Evolutionary conservation across 225 moss, liverwort and hornwort genomes (phyloP), one percentile per base, ranked within the genome.

Genomic region (Bryum argenteum): DNA sequence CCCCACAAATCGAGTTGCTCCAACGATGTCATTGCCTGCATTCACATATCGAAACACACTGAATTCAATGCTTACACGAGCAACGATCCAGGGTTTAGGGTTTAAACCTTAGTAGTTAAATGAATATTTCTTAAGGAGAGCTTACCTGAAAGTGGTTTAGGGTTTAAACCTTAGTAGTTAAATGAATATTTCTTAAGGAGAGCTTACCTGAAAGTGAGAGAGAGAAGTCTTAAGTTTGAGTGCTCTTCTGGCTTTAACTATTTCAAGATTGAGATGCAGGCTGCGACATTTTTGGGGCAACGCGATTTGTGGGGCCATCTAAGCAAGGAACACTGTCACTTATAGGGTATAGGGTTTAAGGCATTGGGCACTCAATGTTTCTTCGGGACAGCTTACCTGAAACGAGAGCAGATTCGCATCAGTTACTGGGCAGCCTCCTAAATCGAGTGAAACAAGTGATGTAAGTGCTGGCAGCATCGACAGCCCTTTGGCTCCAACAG

Each of bases 1-100:
- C 79, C 87, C 87, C 87, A 87, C 71, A 87, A 81, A 77, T 81
- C 84, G 26, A 87, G 79, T 6, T 77, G 70, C 81, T 81, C 81
- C 79, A 87, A 65, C n/a, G 55, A 65, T 71, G 68, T 22, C 8
- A 84, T 71, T 40, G 67, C 77, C 84, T 87, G 81, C 71, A 77
- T 65, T 41, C 73, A 67, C 61, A 74, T 12, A 26, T 24, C 58
- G 23, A 64, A 51, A 67, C 20, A 38, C n/a, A 51, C 20, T 72
- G 8, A 53, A 41, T 53, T 51, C 23, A 54, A 17, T n/a, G n/a
- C n/a, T n/a, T n/a, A n/a, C n/a, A n/a, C n/a, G n/a, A n/a, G n/a
- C n/a, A n/a, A n/a, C n/a, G n/a, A n/a, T n/a, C n/a, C n/a, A n/a
- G n/a, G 33, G 33, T 6, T 33, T 33, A 2, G 33, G 33, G 33